These are phyloP conservation scores for Paracoccidioides lutzii DNA, from an alignment of 2,329 filamentous ascomycete species.

Conservation along the genomic window DNA sequence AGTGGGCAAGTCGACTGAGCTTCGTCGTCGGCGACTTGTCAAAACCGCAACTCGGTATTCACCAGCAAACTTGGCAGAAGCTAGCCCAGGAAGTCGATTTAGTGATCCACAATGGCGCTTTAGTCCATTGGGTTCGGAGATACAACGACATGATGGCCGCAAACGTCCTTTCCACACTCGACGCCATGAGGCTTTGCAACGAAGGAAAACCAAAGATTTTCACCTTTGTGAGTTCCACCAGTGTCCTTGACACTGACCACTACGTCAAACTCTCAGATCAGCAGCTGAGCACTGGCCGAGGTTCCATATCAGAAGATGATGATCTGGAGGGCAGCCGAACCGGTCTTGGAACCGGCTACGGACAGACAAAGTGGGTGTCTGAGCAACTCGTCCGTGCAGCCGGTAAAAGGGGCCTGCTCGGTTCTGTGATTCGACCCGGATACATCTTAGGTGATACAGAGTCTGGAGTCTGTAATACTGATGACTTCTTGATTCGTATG, in stretches of 20 bases:
- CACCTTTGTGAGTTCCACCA: constrained; percentile 71
- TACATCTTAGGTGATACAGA: constrained; percentile 67
- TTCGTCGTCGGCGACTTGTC: constrained; percentile 62
- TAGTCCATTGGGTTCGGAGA: constrained; percentile 64
- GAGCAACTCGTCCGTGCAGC: constrained; percentile 65
- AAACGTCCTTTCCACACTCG: constrained; percentile 74
- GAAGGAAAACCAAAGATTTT: constrained; percentile 66
- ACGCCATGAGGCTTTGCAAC: constrained; percentile 62
- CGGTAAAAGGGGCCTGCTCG: constrained; percentile 60
- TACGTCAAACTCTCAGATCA: constrained; percentile 62
- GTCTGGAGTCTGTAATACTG: constrained; percentile 62
- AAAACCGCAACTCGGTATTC: constrained; percentile 60
- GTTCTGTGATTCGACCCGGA: constrained; percentile 66
- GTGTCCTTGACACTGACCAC: constrained; percentile 67
- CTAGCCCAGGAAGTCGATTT: constrained; percentile 56
- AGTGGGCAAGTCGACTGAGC: constrained; percentile 43
- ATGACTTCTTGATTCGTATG: constrained; percentile 83
- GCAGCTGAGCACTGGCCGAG: constrained; percentile 46
- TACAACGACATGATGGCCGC: constrained; percentile 59
- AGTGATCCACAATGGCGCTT: constrained; percentile 70
- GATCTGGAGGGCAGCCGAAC: constrained; percentile 62
- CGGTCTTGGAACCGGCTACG: constrained; percentile 76
- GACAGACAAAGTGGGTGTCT: constrained; percentile 77
- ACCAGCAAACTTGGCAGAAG: constrained; percentile 49
- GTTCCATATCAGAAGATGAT: constrained; percentile 60